Evolutionary conservation across 768 basidiomycete species (phyloP), one percentile per base, ranked within the genome.

Genomic region (Auriscalpium microsporum): DNA sequence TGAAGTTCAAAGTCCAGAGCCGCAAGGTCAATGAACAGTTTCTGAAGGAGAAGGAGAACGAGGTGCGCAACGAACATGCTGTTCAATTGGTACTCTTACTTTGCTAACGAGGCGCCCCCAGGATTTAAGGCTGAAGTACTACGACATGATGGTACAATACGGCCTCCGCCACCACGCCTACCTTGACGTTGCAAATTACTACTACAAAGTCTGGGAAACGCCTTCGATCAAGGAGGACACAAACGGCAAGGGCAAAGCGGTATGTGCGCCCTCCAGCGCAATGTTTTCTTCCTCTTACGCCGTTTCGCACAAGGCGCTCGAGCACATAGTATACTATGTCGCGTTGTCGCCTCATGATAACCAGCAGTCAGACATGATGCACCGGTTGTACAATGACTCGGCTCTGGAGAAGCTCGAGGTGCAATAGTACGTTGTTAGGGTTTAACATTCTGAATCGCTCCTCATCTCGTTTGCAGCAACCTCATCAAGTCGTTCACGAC

Each of bases 121-220:
- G 94, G 93, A 90, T 64, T 79, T 98, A 62, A 98, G 97, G 76
- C 81, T 97, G 65, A 92, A 90, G 66, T 98, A 85, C 69, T 97
- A 97, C 69, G 86, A 94, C 62, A 75, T 99, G 58, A 95, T 98
- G 90, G 94, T 98, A 53, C 89, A 94, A 70, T 86, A 93, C 64
- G 91, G 91, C 19, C 76, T 99, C 14, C 87, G 90, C 60, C 80
- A 87, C 59, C 81, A 79, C 57, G 79, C 84, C 23, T 97, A 96
- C 67, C 80, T 99, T 17, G 94, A 97, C 61, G 92, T 90, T 8
- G 93, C 93, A 40, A 94, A 95, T 68, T 85, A 94, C 64, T 98
- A 94, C 68, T 80, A 95, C 72, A 94, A 94, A 67, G 87, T 99
- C 42, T 98, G 94, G 91, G 94, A 96, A 67, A 97, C 95, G 13